Base-by-base conservation (phyloP, 176 grass and related monocot species). In the Eragrostis curvula region DNA sequence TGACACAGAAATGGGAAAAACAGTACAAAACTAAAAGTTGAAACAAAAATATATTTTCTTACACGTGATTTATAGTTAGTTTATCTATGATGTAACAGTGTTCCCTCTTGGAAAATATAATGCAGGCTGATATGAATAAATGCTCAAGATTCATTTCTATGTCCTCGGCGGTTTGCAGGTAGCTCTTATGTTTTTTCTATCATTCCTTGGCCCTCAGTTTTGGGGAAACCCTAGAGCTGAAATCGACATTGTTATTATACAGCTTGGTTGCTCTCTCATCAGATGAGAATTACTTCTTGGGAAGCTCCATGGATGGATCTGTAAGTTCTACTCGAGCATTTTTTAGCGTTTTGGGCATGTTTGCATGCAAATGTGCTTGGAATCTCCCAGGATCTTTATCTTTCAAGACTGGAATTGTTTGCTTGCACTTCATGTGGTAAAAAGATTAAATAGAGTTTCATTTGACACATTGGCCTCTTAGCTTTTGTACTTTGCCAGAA, bases 301-400 rank as follows among this genome's bases (percentile, higher is more conserved):
- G 89, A 70, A 91, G 92, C 56, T 91, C 89, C 60, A 91, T 94
- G 92, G 87, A 94, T 87, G 92, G 92, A 91, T 94, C 73, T 36
- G 92, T 94, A 77, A 85, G 92, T 81, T 47, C 50, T 81, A 62
- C 12, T 75, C 5, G 6, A 68, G 62, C 56, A 43, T 66, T 56
- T 46, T 68, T 81, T 81, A 9, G 13, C 28, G 20, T 12, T 85
- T 36, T 47, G 60, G 9, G 42, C 52, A 39, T 69, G 20, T 81
- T 47, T 71, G 61, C 41, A 53, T 74, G 36, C 25, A 47, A 58
- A 30, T 61, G 3, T 74, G 74, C 60, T 79, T 28, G 29, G 28
- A 59, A 43, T 80, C 14, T 77, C 27, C 42, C 30, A 43, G 36
- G 75, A 60, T 72, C 42, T 30, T 42, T 75, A 55, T 44, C 5